Evolutionary conservation across 305 asterid species (phyloP).

Genomic region (Andrographis paniculata): DNA sequence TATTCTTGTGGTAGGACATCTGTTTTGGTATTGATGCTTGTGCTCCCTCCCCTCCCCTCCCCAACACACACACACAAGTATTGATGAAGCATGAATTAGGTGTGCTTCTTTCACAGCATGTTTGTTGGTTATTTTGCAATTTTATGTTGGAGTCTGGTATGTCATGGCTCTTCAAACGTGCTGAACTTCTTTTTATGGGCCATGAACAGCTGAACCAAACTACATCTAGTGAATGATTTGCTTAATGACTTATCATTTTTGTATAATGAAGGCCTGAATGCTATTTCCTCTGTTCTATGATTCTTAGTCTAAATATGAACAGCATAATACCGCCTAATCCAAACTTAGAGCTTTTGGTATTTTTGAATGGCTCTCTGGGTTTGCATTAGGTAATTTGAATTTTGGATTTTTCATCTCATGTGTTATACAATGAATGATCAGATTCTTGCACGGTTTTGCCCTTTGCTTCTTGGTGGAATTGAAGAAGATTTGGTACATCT

Average conservation of each 20-base stretch:
- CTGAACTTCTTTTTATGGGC: no score
- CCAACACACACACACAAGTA: not conserved
- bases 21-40: not conserved
- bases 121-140: no score
- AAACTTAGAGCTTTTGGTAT: no score
- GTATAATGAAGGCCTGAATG: not conserved
- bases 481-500: slow-evolving; percentile 81
- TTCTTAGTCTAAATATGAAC: not conserved
- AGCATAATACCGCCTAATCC: no score
- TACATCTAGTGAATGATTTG: no score
- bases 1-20: slow-evolving; percentile 77
- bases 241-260: not conserved
- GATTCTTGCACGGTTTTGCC: slow-evolving; percentile 96
- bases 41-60: not conserved
- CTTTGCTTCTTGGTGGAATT: slow-evolving; percentile 73
- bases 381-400: no score
- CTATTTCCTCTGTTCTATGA: not conserved
- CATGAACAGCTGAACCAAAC: no score
- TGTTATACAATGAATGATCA: slow-evolving; percentile 29
- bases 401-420: slow-evolving; percentile 17
- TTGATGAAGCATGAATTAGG: no score
- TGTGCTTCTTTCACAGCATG: no score
- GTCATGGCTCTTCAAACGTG: no score
- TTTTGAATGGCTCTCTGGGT: no score
- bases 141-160: no score